phyloP scores from a whole-genome alignment of 2,329 filamentous ascomycete genomes.

The Domatiomyces catenatus region DNA sequence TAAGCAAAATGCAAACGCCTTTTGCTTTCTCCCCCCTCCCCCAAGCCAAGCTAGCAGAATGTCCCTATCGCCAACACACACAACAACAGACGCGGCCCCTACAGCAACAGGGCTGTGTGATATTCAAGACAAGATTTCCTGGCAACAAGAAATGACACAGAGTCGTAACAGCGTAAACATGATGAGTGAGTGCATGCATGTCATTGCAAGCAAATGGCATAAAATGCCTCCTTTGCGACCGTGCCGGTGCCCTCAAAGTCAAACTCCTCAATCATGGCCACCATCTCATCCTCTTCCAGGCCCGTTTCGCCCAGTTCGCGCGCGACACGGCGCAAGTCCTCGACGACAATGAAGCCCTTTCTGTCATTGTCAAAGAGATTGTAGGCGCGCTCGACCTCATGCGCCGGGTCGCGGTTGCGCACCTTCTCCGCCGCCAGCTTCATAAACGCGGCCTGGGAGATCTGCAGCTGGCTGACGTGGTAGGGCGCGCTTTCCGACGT shows the following conservation, averaged over 20 bases:
- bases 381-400: conserved; percentile 85
- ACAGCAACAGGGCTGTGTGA: background rate
- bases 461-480: conserved; percentile 50
- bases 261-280: conserved; percentile 96
- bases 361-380: conserved; percentile 80
- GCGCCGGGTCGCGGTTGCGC: conserved; percentile 64
- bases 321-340: conserved; percentile 75
- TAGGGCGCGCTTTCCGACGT: conserved; percentile 31
- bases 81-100: background rate
- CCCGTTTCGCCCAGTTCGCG: conserved; percentile 76
- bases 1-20: too few species aligned
- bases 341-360: conserved; percentile 81
- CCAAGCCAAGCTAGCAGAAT: too few species aligned
- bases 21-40: too few species aligned
- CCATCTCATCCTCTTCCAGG: conserved; percentile 79
- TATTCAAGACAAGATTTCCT: background rate
- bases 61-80: too few species aligned
- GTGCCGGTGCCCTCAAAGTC: conserved; percentile 85
- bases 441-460: conserved; percentile 59
- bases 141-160: background rate
- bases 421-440: conserved; percentile 67
- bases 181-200: background rate
- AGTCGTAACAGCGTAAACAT: background rate
- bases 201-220: conserved; percentile 48
- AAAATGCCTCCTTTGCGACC: conserved; percentile 48